Base-by-base conservation (phyloP, 768 basidiomycete genomes). In the Tricholoma saponaceum region DNA sequence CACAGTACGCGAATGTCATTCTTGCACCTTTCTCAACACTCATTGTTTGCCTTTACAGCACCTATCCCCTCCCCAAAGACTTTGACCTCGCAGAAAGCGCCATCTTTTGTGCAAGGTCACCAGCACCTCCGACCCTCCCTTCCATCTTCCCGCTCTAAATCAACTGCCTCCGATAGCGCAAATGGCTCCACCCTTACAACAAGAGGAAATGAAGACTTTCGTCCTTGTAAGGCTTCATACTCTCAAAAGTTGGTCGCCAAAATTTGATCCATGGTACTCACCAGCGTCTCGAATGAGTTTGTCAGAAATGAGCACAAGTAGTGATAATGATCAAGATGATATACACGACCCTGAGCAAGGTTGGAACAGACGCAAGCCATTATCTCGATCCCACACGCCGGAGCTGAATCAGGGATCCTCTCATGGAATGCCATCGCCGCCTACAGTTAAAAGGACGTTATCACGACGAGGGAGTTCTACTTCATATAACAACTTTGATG, bases 281-380 rank as follows among this genome's bases (percentile, higher is more conserved):
- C 20, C 18, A 69, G 66, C 56, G 18, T 64, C 66, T 7, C 66
- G 60, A 22, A 49, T 51, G 20, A 60, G 62, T 28, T 52, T n/a
- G 6, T 50, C 26, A 8, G 26, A 30, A 18, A 18, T 9, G 47
- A 50, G 16, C n/a, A 28, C 25, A 7, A 18, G 26, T 28, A 26
- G 47, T 28, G 28, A 30, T n/a, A 28, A 50, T 50, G 47, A 30
- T 10, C 28, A 30, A 30, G 63, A 67, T 35, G 59, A 60, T 25
- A 30, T 67, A 8, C 74, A 70, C 51, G 77, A 81, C 52, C 79
- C 72, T 33, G 81, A 83, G 64, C 75, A 75, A 49, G 74, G 74
- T 44, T 78, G 83, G 84, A 80, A 79, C 58, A 67, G 62, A 50
- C 66, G 60, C 22, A 58, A 54, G 50, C 52, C 65, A 54, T 62